These are phyloP conservation scores for Candida qinlingensis DNA, from an alignment of 805 yeast species.

Conservation along the genomic window DNA sequence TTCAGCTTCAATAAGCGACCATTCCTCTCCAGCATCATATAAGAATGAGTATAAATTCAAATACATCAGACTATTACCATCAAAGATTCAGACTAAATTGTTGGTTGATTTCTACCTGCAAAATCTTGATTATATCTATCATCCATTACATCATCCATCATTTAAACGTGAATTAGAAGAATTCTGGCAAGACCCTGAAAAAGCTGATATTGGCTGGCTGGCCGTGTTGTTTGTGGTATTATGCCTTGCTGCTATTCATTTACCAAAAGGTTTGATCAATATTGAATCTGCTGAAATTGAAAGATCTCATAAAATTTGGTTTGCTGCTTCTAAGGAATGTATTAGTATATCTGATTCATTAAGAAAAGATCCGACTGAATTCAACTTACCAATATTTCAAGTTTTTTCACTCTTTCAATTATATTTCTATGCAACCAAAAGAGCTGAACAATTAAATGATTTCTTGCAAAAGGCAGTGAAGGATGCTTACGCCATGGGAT, in stretches of 20 bases:
- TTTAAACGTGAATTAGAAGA: conserved; percentile 15
- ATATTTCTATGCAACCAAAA: conserved; percentile 26
- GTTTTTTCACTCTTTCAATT: conserved; percentile 25
- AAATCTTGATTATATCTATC: conserved; percentile 27
- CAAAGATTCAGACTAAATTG: conserved; percentile 20
- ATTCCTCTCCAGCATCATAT: neutral
- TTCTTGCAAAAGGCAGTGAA: conserved; percentile 19
- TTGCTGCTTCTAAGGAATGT: conserved; percentile 24
- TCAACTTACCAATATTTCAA: conserved; percentile 19
- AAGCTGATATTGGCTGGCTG: conserved; percentile 23
- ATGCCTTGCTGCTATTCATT: conserved; percentile 23
- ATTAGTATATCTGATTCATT: conserved; percentile 14
- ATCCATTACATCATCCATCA: conserved; percentile 26
- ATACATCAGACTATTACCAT: conserved; percentile 19
- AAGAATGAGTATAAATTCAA: conserved; percentile 15
- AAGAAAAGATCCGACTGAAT: conserved; percentile 12
- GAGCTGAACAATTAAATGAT: conserved; percentile 23
- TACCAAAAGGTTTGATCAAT: conserved; percentile 24
- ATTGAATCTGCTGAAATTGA: conserved; percentile 22
- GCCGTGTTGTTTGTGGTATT: conserved; percentile 21
- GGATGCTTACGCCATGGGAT: conserved; percentile 22
- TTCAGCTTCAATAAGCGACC: conserved; percentile 1
- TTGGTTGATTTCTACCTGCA: conserved; percentile 24
- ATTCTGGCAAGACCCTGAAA: conserved; percentile 19
- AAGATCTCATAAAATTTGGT: conserved; percentile 24